Evolutionary conservation across 768 basidiomycete species (phyloP).

Genomic region (Heimioporus sp.): DNA sequence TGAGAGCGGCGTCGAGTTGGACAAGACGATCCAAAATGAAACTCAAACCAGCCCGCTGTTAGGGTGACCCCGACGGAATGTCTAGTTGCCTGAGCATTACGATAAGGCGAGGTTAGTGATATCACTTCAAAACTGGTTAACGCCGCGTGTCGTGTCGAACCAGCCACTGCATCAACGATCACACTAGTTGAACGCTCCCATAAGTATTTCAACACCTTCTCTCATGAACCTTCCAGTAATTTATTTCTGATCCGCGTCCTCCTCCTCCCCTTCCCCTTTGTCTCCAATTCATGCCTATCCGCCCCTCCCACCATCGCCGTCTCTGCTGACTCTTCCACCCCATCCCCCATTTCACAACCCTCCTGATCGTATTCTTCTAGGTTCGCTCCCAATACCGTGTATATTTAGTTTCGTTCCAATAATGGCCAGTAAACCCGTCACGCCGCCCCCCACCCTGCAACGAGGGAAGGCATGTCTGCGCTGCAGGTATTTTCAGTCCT

Average conservation of each 20-base stretch:
- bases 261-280: conserved; percentile 2
- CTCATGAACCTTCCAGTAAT: conserved; percentile 25
- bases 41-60: conserved; percentile 28
- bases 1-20: conserved; percentile 16
- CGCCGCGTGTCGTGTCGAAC: conserved; percentile 21
- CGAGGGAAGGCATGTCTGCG: conserved; percentile 70
- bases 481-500: conserved; percentile 52
- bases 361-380: conserved; percentile 11
- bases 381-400: conserved; percentile 22
- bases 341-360: not conserved
- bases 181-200: conserved; percentile 25
- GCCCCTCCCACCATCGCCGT: conserved; percentile 20
- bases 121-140: conserved; percentile 7
- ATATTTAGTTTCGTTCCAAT: conserved; percentile 37
- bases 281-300: conserved; percentile 28
- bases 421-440: conserved; percentile 34
- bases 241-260: conserved; percentile 26
- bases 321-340: conserved; percentile 7
- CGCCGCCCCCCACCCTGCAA: conserved; percentile 47
- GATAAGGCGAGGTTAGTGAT: not conserved
- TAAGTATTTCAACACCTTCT: conserved; percentile 29
- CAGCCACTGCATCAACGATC: not conserved
- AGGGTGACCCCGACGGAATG: conserved; percentile 21
- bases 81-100: conserved; percentile 2
- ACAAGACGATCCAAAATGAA: conserved; percentile 24